These are phyloP conservation scores for Trichocomaceae sp. DNA, from an alignment of 2,329 filamentous ascomycete genomes.

Conservation along the genomic window DNA sequence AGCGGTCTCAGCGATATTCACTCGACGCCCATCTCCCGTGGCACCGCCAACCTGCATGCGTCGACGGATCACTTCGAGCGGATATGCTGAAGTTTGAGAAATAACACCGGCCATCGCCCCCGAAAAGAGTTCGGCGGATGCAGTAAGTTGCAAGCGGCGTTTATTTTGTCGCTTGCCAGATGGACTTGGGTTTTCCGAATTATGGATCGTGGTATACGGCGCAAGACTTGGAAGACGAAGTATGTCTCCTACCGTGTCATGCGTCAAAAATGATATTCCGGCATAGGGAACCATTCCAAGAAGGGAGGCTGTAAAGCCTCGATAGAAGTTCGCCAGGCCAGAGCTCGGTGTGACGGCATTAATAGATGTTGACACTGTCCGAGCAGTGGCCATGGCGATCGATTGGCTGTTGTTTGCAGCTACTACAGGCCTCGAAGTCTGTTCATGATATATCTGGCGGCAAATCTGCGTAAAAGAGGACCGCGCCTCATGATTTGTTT, in stretches of 20 bases:
- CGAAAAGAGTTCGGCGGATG: conserved; percentile 77
- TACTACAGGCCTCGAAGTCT: conserved; percentile 36
- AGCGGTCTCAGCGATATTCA: conserved; percentile 73
- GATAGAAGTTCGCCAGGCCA: conserved; percentile 86
- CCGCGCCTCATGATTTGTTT: conserved; percentile 69
- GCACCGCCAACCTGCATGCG: conserved; percentile 96
- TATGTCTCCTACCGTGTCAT: conserved; percentile 82
- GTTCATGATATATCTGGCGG: conserved; percentile 78
- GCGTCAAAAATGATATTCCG: conserved; percentile 88
- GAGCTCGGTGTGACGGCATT: conserved; percentile 53
- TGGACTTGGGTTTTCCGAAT: conserved; percentile 38
- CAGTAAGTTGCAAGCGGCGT: conserved; percentile 64
- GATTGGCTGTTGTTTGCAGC: conserved; percentile 27
- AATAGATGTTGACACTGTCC: conserved; percentile 32
- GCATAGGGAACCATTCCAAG: conserved; percentile 96
- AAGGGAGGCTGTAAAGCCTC: conserved; percentile 83
- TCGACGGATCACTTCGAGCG: conserved; percentile 82
- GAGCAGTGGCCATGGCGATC: conserved; percentile 32
- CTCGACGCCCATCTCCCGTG: conserved; percentile 76
- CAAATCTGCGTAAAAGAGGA: conserved; percentile 71
- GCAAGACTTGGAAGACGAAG: conserved; percentile 64
- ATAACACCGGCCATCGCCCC: conserved; percentile 83
- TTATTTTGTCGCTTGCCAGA: conserved; percentile 39
- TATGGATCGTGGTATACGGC: conserved; percentile 66
- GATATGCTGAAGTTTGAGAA: conserved; percentile 88